These are phyloP conservation scores for Huiozyma naganishii DNA, from an alignment of 805 yeast genomes.

Conservation along the genomic window DNA sequence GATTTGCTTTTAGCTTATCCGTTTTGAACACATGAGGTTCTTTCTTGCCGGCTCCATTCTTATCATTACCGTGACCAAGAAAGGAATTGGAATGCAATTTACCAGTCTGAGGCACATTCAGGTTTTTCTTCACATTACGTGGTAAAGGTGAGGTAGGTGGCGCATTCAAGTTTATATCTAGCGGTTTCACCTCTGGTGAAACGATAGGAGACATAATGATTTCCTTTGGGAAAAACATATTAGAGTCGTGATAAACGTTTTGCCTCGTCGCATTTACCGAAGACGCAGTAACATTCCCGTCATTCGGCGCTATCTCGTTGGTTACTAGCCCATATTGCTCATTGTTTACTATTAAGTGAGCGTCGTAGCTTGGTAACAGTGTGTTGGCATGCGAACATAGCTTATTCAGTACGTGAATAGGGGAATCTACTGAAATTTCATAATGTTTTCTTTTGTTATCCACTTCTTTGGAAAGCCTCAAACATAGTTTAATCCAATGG, in stretches of 20 bases:
- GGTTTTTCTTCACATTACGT: background rate
- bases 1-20: conserved; percentile 32
- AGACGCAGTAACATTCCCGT: background rate
- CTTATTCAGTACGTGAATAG: conserved; percentile 71
- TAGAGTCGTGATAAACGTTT: conserved; percentile 26
- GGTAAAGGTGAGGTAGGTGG: conserved; percentile 6
- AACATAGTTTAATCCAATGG: conserved; percentile 90
- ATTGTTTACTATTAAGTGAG: conserved; percentile 7
- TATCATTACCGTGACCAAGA: background rate
- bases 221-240: conserved; percentile 32
- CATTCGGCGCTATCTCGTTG: background rate
- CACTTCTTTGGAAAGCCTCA: conserved; percentile 64
- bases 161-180: conserved; percentile 7
- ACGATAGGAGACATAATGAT: conserved; percentile 36
- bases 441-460: conserved; percentile 73
- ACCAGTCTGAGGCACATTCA: background rate
- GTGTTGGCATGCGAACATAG: conserved; percentile 76
- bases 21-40: conserved; percentile 12
- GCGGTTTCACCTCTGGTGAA: conserved; percentile 33
- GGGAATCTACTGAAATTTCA: conserved; percentile 91
- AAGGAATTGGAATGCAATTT: background rate
- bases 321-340: background rate
- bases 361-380: conserved; percentile 59
- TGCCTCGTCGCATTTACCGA: background rate
- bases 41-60: background rate